These are phyloP conservation scores for Colletotrichum sp. DNA, from an alignment of 2,329 filamentous ascomycete species.

Conservation along the genomic window DNA sequence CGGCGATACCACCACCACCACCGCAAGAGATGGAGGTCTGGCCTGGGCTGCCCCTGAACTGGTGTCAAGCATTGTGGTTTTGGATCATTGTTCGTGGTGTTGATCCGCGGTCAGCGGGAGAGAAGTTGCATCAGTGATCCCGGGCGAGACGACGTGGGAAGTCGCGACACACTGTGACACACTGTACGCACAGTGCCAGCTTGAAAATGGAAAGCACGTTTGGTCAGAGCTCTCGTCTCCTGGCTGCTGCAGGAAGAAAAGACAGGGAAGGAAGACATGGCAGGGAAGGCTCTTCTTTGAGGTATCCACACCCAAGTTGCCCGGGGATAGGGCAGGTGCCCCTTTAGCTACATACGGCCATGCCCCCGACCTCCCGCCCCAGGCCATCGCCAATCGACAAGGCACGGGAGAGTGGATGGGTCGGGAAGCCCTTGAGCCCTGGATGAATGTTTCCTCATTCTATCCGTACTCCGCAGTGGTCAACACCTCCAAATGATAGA, in stretches of 20 bases:
- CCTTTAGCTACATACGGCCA: constrained; percentile 8
- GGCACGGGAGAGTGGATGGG: not conserved
- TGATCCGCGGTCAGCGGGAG: not conserved
- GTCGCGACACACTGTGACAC: not conserved
- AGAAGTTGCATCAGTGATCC: not conserved
- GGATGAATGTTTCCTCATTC: not conserved
- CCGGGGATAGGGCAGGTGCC: not conserved
- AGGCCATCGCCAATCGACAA: not conserved
- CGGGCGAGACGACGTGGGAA: not conserved
- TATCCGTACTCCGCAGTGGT: not conserved
- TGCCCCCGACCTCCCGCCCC: not conserved
- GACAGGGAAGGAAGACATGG: not conserved
- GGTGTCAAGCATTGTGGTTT: not conserved
- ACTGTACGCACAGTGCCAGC: not conserved
- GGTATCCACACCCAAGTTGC: not conserved
- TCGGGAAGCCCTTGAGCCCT: not conserved
- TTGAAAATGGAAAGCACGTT: not conserved
- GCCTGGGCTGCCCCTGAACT: not conserved
- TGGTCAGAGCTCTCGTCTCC: constrained; percentile 1
- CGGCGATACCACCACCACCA: not conserved
- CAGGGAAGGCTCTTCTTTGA: not conserved
- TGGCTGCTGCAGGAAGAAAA: not conserved
- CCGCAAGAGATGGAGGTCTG: not conserved
- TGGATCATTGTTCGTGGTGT: not conserved
- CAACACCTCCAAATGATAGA: not conserved